Evolutionary conservation across 306 rosid genomes (phyloP).

Genomic region (Quercus alba): DNA sequence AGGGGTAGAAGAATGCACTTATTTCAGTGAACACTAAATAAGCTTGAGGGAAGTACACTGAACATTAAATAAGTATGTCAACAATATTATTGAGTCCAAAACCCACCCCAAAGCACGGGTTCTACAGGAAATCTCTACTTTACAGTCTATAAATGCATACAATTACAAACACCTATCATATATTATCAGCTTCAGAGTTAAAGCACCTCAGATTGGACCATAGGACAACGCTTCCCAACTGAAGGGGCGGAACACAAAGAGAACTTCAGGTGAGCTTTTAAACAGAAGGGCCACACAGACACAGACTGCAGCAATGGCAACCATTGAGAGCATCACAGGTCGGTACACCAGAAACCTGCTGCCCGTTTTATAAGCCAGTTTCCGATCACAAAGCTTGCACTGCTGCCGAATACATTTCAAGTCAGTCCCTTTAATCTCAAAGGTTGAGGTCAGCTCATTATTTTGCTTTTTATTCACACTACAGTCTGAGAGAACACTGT

Average conservation of each 20-base stretch:
- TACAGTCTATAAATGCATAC: conserved; percentile 28
- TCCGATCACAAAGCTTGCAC: conserved; percentile 60
- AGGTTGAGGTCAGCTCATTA: conserved; percentile 34
- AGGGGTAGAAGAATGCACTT: neutral
- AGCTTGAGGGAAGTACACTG: conserved; percentile 17
- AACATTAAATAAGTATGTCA: conserved; percentile 6
- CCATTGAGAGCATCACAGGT: conserved; percentile 94
- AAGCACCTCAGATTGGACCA: conserved; percentile 55
- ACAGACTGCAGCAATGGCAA: conserved; percentile 85
- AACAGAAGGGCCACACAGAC: conserved; percentile 94
- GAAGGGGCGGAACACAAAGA: conserved; percentile 87
- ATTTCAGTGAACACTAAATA: neutral
- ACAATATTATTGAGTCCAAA: conserved; percentile 12
- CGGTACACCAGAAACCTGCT: conserved; percentile 69
- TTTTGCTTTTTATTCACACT: conserved; percentile 43
- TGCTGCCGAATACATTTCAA: conserved; percentile 26
- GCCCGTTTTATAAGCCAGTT: conserved; percentile 43
- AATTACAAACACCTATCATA: conserved; percentile 19
- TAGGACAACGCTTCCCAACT: conserved; percentile 78
- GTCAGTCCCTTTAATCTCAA: conserved; percentile 51
- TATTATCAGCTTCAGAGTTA: conserved; percentile 17
- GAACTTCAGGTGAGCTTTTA: conserved; percentile 85
- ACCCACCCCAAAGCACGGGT: conserved; percentile 25
- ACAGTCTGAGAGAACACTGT: conserved; percentile 42
- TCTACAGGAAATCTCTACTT: conserved; percentile 33